These are phyloP conservation scores for Calycina marina DNA, from an alignment of 2,329 filamentous ascomycete species.

Conservation along the genomic window DNA sequence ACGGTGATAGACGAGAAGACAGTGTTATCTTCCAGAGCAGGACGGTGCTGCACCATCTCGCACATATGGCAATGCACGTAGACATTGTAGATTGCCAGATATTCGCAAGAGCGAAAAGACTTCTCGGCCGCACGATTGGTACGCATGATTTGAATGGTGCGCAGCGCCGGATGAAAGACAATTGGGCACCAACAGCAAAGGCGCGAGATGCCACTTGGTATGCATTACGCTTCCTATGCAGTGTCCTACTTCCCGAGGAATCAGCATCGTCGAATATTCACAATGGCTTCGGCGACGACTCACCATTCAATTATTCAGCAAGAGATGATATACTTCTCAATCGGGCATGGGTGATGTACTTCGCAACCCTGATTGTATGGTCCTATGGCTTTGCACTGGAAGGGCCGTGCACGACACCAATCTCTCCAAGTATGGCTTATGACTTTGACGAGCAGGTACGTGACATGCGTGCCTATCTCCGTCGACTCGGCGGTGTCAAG, in stretches of 20 bases:
- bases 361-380: constrained; percentile 86
- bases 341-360: constrained; percentile 89
- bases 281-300: constrained; percentile 20
- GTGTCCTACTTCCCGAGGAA: constrained; percentile 58
- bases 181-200: constrained; percentile 77
- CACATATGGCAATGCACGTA: constrained; percentile 96
- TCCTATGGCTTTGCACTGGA: constrained; percentile 86
- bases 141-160: constrained; percentile 67
- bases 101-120: constrained; percentile 72
- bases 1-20: constrained; percentile 47
- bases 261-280: constrained; percentile 26
- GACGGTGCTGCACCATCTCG: constrained; percentile 80
- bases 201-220: constrained; percentile 89
- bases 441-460: constrained; percentile 51
- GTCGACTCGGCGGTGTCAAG: constrained; percentile 53
- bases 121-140: constrained; percentile 76
- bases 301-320: constrained; percentile 52
- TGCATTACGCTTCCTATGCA: constrained; percentile 72
- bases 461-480: constrained; percentile 70
- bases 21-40: constrained; percentile 68
- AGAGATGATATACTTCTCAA: constrained; percentile 83
- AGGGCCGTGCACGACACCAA: constrained; percentile 46
- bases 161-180: constrained; percentile 69
- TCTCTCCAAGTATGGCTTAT: constrained; percentile 27
- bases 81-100: constrained; percentile 97